Percentiles rank a stretch among this genome's conserved stretches.
These are phyloP conservation scores for Metschnikowia orientalis DNA, from an alignment of 805 yeast genomes.

Conservation along the genomic window DNA sequence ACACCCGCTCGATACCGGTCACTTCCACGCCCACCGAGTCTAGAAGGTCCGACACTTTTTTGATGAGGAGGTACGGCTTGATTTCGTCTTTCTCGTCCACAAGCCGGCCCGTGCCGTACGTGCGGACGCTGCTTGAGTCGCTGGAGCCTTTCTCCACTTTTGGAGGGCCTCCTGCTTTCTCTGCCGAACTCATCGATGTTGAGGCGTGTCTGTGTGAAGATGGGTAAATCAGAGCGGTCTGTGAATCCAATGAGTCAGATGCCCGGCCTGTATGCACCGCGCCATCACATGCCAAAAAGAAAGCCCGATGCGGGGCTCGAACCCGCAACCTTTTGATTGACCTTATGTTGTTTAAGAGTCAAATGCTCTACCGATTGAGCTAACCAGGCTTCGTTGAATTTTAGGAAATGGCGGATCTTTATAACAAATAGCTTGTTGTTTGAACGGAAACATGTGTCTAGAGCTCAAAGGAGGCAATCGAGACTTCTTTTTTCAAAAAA, in stretches of 20 bases:
- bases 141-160: conserved; percentile 1
- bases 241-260: too few species aligned
- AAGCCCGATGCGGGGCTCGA: conserved; percentile 25
- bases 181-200: too few species aligned
- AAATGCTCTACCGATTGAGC: conserved; percentile 25
- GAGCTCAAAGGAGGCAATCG: too few species aligned
- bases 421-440: background rate
- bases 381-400: conserved; percentile 16
- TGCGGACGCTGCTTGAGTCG: conserved; percentile 4
- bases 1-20: conserved; percentile 73
- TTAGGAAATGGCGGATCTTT: background rate
- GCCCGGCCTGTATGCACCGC: too few species aligned
- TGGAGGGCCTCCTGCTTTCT: too few species aligned
- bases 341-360: conserved; percentile 20
- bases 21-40: conserved; percentile 63
- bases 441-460: too few species aligned
- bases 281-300: conserved; percentile 5
- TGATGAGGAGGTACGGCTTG: conserved; percentile 12
- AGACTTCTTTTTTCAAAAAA: too few species aligned
- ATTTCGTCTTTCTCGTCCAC: conserved; percentile 13
- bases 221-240: too few species aligned
- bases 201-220: too few species aligned
- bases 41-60: conserved; percentile 23
- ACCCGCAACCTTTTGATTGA: conserved; percentile 25
- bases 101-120: conserved; percentile 6